These are phyloP conservation scores for Capronia coronata DNA, from an alignment of 2,329 filamentous ascomycete genomes.

Conservation along the genomic window DNA sequence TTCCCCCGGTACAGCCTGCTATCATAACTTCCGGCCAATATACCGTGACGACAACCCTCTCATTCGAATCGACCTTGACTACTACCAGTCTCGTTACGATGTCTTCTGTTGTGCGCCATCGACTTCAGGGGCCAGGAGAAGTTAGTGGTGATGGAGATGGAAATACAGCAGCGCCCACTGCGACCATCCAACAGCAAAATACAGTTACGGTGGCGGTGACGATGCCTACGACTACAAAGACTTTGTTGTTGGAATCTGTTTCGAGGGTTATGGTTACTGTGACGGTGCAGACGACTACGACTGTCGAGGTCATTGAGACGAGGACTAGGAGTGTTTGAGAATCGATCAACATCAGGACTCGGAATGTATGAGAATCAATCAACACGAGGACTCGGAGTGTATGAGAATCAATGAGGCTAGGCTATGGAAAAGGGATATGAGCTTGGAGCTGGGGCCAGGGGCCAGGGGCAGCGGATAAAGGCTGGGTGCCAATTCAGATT, in stretches of 20 bases:
- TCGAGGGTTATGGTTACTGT: not conserved
- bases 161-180: not conserved
- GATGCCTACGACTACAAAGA: constrained; percentile 13
- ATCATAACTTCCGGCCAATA: constrained; percentile 9
- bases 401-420: too few relatives aligned
- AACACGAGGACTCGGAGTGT: constrained; percentile 8
- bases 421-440: too few relatives aligned
- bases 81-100: constrained; percentile 5
- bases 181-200: not conserved
- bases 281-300: constrained; percentile 9
- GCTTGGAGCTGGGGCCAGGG: too few relatives aligned
- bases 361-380: not conserved
- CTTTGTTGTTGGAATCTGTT: constrained; percentile 10
- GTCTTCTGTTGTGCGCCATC: constrained; percentile 8
- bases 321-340: constrained; percentile 1
- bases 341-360: constrained; percentile 11
- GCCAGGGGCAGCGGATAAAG: too few relatives aligned
- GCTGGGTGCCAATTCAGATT: too few relatives aligned
- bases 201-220: constrained; percentile 16
- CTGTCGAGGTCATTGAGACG: constrained; percentile 9
- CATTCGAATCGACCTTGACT: constrained; percentile 11
- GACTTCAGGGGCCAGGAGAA: not conserved
- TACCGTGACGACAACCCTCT: constrained; percentile 13
- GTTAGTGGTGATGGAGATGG: not conserved
- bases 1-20: constrained; percentile 4